A percentile compares a stretch with the other conserved stretches of the same genome.
Evolutionary conservation across 805 yeast genomes (phyloP).

Genomic region (Barnettozyma californica): DNA sequence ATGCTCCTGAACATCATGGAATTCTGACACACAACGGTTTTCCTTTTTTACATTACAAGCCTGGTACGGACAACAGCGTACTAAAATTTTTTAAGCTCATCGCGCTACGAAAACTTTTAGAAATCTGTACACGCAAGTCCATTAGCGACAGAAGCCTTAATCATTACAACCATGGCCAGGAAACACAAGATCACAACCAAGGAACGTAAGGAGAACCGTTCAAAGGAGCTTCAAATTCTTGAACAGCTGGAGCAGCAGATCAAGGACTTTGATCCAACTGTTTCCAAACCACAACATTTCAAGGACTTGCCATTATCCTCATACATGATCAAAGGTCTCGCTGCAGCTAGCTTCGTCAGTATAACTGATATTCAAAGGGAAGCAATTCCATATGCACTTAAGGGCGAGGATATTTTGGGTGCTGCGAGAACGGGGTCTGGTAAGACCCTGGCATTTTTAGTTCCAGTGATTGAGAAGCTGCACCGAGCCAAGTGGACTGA

Average conservation of each 20-base stretch:
- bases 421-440: constrained; percentile 98
- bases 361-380: constrained; percentile 84
- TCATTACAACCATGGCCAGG: constrained; percentile 29
- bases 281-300: constrained; percentile 44
- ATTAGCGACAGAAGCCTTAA: not conserved
- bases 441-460: constrained; percentile 81
- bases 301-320: constrained; percentile 72
- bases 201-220: constrained; percentile 34
- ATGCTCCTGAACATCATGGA: not conserved
- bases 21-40: too few species aligned
- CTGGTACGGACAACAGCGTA: constrained; percentile 5
- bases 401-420: constrained; percentile 87
- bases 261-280: constrained; percentile 46
- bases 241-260: constrained; percentile 44
- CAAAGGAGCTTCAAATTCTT: constrained; percentile 32
- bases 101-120: constrained; percentile 1
- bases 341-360: constrained; percentile 68
- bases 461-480: constrained; percentile 77
- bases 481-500: constrained; percentile 35
- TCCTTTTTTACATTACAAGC: not conserved
- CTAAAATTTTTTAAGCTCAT: not conserved
- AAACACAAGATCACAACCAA: constrained; percentile 27
- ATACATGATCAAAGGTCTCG: constrained; percentile 64
- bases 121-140: not conserved
- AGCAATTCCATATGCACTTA: constrained; percentile 69